Base-by-base conservation (phyloP, 2,329 filamentous ascomycete species). In the Nemania bipapillata region DNA sequence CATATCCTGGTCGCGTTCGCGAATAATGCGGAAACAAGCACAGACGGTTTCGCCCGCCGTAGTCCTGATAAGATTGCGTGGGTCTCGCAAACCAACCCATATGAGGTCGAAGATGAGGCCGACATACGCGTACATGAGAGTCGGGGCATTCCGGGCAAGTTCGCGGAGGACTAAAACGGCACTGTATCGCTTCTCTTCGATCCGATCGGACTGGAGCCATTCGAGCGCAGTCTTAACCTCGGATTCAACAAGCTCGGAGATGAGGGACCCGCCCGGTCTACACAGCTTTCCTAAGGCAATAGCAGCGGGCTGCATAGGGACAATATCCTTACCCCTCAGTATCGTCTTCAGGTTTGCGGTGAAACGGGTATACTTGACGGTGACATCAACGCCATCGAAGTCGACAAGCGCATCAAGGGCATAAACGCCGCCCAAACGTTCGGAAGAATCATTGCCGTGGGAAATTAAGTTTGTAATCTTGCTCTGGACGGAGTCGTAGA, bases 181-280 rank as follows among this genome's bases (percentile, higher is more conserved):
- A 66, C 94, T 95, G 78, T 98, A 97, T 74, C 96, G 89, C 74
- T 95, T 88, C 78, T 95, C 95, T 82, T 99, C 96, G 74, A 97
- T 90, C 73, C 95, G 89, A 79, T 98, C 96, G 56, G 94, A 94
- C 78, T 98, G 95, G 65, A 99, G 88, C 92, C 94, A 98, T 82
- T 99, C 96, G 62, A 99, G 86, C 1, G 96, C 94, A 20, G 94
- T 96, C 80, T 97, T 96, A 70, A 98, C 94, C 81, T 99, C 95
- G 63, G 94, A 95, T 78, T 99, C 96, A 65, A 99, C 96, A 63
- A 99, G 85, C 80, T 98, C 95, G 7, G 95, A 96, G 52, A 97
- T 97, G 71, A 98, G 86, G 35, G 96, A 94, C 68, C 96, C 96
- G 70, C 96, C 96, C 0, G 96, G 96, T 73, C 93, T 91, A 70